Evolutionary conservation across 2,329 filamentous ascomycete genomes (phyloP).

Genomic region (Apiospora hydei): DNA sequence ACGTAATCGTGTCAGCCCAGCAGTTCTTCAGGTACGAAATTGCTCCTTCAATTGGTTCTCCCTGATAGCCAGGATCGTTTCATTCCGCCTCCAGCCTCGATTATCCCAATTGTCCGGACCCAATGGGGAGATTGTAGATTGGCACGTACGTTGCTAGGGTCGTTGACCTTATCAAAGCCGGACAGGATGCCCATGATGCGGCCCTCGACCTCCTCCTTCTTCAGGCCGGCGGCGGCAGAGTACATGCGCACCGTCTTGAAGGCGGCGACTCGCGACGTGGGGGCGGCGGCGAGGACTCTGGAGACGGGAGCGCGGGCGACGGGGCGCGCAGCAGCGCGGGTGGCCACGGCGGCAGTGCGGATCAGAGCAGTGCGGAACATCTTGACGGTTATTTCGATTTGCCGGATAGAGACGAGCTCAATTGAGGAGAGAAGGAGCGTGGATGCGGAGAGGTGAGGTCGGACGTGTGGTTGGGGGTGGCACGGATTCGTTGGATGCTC

Average conservation of each 20-base stretch:
- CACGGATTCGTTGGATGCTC: conserved; percentile 25
- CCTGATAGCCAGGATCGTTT: neutral
- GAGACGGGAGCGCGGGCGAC: conserved; percentile 59
- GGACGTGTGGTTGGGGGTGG: conserved; percentile 20
- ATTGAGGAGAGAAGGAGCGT: conserved; percentile 28
- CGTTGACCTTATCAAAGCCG: conserved; percentile 95
- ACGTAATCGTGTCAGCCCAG: conserved; percentile 32
- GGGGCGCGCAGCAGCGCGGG: conserved; percentile 64
- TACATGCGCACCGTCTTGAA: conserved; percentile 82
- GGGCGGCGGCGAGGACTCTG: conserved; percentile 63
- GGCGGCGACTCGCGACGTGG: conserved; percentile 65
- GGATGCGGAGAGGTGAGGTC: conserved; percentile 25
- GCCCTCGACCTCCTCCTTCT: conserved; percentile 85
- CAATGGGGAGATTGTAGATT: neutral
- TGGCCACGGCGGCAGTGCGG: conserved; percentile 72
- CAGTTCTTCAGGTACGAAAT: neutral
- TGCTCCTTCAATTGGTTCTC: neutral
- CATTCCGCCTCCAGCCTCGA: neutral
- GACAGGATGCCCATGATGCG: conserved; percentile 91
- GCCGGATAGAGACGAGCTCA: conserved; percentile 18
- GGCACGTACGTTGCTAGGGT: conserved; percentile 65
- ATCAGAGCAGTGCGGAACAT: conserved; percentile 93
- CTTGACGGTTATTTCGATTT: conserved; percentile 44
- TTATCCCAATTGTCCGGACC: neutral
- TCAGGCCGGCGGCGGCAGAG: conserved; percentile 79